Conservation (phyloP, 768 basidiomycete species). For the Trametes villosa region DNA sequence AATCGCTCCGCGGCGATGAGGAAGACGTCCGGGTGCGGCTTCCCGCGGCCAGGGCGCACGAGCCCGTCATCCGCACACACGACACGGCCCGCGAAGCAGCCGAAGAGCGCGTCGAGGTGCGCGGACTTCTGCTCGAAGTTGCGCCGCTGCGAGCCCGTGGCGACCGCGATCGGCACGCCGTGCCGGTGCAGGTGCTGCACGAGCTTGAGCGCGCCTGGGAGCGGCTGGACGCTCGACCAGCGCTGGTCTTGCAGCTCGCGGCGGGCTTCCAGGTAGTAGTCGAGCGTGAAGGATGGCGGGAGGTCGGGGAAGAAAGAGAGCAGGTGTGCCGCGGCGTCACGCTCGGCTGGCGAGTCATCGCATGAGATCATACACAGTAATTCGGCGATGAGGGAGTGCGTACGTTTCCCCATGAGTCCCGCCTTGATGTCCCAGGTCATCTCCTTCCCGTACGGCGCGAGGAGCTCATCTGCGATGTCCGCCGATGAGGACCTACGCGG, state of each 20-base stretch:
- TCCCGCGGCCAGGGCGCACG: slow-evolving; percentile 54
- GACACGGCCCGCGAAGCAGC: slow-evolving; percentile 62
- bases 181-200: slow-evolving; percentile 71
- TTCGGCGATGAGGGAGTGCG: slow-evolving; percentile 23
- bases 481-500: background rate
- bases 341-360: slow-evolving; percentile 54
- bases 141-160: slow-evolving; percentile 71
- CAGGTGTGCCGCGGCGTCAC: slow-evolving; percentile 64
- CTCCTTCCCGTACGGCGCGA: slow-evolving; percentile 68
- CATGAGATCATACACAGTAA: background rate
- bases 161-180: slow-evolving; percentile 77
- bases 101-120: slow-evolving; percentile 72
- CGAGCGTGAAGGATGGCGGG: slow-evolving; percentile 52
- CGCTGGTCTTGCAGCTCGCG: slow-evolving; percentile 59
- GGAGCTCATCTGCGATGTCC: slow-evolving; percentile 60
- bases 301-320: slow-evolving; percentile 81
- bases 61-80: slow-evolving; percentile 75
- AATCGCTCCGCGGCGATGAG: slow-evolving; percentile 68
- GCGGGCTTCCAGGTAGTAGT: slow-evolving; percentile 62
- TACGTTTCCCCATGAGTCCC: slow-evolving; percentile 88
- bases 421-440: slow-evolving; percentile 92
- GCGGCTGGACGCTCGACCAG: slow-evolving; percentile 71
- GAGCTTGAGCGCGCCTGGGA: slow-evolving; percentile 76
- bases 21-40: slow-evolving; percentile 85
- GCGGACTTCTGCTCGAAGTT: slow-evolving; percentile 72